Percentiles rank a stretch among this genome's conserved stretches.
Evolutionary conservation across 2,329 filamentous ascomycete genomes (phyloP).

Genomic region (Sphaerulina vaccinii): DNA sequence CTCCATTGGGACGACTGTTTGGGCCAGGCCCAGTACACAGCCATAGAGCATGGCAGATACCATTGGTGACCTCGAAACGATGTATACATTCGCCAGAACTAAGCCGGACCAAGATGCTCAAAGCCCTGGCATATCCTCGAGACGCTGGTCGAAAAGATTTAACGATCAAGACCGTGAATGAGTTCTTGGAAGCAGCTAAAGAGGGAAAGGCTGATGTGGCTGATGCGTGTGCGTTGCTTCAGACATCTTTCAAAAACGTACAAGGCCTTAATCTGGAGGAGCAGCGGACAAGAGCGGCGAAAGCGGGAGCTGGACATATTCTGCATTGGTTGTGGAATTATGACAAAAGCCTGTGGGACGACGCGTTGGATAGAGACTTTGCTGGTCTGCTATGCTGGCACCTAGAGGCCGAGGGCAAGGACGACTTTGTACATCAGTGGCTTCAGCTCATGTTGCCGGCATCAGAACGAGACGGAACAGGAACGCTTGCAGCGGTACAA

Average conservation of each 20-base stretch:
- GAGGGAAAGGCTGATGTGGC: neutral
- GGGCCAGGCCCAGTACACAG: too few species aligned
- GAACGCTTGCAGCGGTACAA: neutral
- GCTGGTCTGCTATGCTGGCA: neutral
- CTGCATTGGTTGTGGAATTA: neutral
- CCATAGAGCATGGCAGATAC: too few species aligned
- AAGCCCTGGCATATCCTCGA: too few species aligned
- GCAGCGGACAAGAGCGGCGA: neutral
- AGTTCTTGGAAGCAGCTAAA: too few species aligned
- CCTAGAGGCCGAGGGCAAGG: neutral
- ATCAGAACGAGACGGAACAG: neutral
- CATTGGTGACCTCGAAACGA: too few species aligned
- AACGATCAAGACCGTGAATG: too few species aligned
- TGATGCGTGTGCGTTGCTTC: neutral
- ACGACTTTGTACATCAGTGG: neutral
- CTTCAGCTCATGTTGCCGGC: too few species aligned
- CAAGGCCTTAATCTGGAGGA: neutral
- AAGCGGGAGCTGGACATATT: neutral
- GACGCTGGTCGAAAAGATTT: too few species aligned
- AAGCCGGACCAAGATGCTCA: too few species aligned
- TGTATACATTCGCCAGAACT: too few species aligned
- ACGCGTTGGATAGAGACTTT: neutral
- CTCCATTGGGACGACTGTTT: too few species aligned
- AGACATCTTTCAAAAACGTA: neutral
- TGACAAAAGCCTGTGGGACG: neutral